Evolutionary conservation across 2,329 filamentous ascomycete genomes (phyloP).

Genomic region (Balansia obtecta): DNA sequence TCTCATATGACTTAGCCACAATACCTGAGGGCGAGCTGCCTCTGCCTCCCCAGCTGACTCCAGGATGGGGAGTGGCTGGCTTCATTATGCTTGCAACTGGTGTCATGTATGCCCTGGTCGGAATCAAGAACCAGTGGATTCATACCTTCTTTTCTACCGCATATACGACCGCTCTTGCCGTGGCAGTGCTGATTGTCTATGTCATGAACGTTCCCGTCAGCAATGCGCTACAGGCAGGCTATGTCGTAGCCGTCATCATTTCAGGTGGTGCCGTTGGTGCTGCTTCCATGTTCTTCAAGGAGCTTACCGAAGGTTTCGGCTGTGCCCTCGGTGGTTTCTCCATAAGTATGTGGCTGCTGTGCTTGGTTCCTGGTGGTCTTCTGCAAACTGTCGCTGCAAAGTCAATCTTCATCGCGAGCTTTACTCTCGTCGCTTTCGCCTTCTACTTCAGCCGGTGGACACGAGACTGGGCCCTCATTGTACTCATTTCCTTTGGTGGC

Average conservation of each 20-base stretch:
- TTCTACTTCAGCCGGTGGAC: slow-evolving; percentile 71
- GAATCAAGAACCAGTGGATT: slow-evolving; percentile 70
- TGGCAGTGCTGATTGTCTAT: slow-evolving; percentile 76
- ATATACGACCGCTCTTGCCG: slow-evolving; percentile 58
- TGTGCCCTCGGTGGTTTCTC: slow-evolving; percentile 82
- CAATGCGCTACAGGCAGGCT: slow-evolving; percentile 70
- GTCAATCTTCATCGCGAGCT: slow-evolving; percentile 61
- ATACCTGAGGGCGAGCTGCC: slow-evolving; percentile 49
- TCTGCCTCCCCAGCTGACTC: slow-evolving; percentile 61
- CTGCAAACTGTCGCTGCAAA: slow-evolving; percentile 50
- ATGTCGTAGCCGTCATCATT: slow-evolving; percentile 64
- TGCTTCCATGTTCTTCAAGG: slow-evolving; percentile 64
- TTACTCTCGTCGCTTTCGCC: slow-evolving; percentile 56
- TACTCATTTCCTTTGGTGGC: slow-evolving; percentile 66
- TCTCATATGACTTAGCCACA: slow-evolving; percentile 22
- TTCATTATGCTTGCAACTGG: slow-evolving; percentile 64
- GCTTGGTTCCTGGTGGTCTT: slow-evolving; percentile 63
- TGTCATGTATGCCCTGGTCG: slow-evolving; percentile 58
- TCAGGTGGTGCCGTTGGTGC: slow-evolving; percentile 65
- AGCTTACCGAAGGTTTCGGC: slow-evolving; percentile 69
- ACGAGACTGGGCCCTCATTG: slow-evolving; percentile 65
- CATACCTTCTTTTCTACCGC: slow-evolving; percentile 72
- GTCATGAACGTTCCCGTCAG: slow-evolving; percentile 71
- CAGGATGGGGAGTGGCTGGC: slow-evolving; percentile 68
- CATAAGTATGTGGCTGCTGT: slow-evolving; percentile 81